Base-by-base conservation (phyloP, 1,284 basidiomycete genomes). In the Fomitiporia mediterranea region DNA sequence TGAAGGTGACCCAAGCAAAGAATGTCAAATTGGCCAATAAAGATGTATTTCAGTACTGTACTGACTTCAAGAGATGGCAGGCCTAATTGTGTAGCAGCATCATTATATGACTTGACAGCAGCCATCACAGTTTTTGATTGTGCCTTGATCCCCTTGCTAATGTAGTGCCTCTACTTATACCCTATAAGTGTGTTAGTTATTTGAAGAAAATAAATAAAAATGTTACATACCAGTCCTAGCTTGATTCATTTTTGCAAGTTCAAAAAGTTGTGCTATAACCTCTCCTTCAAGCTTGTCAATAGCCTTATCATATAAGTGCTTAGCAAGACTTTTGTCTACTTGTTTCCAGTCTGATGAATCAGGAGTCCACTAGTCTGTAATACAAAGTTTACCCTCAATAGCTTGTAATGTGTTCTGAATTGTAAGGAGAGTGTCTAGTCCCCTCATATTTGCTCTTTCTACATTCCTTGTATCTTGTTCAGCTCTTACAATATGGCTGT, bases 11-110 rank as follows among this genome's bases (percentile, higher is more conserved):
- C 13, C 13, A 34, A 13, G 32, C 32, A 34, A 34, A 76, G 65
- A 0, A 75, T 65, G 13, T 63, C 59, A 55, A 75, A 73, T 37
- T 75, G 68, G 1, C 66, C 67, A 1, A 74, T 57, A 47, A 72
- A 72, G 1, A 59, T 52, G 58, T 70, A 71, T 7, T 70, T 60
- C 0, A 66, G 62, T 1, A 72, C 65, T 21, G 66, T 51, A 1
- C 53, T 15, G 64, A 66, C 69, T 11, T 69, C 62, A 23, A 74
- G 60, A 0, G 51, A 53, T 0, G 64, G 63, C 0, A 62, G 61
- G 3, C 35, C 38, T 2, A 70, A 42, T 3, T 42, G 37, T 0
- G 21, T n/a, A 7, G 68, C 69, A 2, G 64, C 61, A 6, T n/a
- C 32, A 48, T 72, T 72, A 52, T 68, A 71, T 4, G 43, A 38